Evolutionary conservation across 331 rosid genomes (phyloP), one percentile per base, ranked within the genome.

Genomic region (Saraca asoca): DNA sequence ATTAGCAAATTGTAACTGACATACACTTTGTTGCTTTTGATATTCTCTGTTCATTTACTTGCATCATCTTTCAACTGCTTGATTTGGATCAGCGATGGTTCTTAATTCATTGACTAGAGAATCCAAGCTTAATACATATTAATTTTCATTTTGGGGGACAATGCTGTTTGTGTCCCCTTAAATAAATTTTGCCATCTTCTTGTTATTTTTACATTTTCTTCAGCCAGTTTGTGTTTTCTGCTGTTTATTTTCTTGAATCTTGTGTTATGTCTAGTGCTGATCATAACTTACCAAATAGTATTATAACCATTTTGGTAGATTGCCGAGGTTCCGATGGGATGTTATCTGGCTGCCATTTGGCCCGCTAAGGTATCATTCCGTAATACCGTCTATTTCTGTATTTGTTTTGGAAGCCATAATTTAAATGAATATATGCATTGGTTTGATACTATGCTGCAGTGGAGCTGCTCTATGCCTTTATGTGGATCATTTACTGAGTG

Each of bases 331-430:
- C 68, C 91, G 74, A 39, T 93, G 98, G 98, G 95, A 90, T 74
- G 80, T 83, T 59, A 74, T 90, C 66, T 93, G 95, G 97, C 87
- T 86, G 50, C 98, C 98, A 58, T 63, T 85, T 58, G 98, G 97
- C 38, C 91, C 98, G 12, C 76, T 90, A 59, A 17, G 91, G 95
- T 90, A 83, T 35, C 3, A 24, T 24, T 24, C 31, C 31, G 73
- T 13, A 35, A 33, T 58, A 38, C 24, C 16, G 18, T 24, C 11
- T 63, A 12, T 37, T 34, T 68, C 24, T 2, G 5, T 58, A 33
- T 69, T 71, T 59, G 6, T 50, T 50, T 16, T 51, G 45, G 39
- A 52, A 59, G 55, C 67, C 62, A 19, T 41, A 14, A 7, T 34
- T 15, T 29, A 53, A 51, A 62, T 75, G 44, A 18, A 39, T 48